phyloP scores from a whole-genome alignment of 2,329 filamentous ascomycete species.

The Apiospora malaysiana region DNA sequence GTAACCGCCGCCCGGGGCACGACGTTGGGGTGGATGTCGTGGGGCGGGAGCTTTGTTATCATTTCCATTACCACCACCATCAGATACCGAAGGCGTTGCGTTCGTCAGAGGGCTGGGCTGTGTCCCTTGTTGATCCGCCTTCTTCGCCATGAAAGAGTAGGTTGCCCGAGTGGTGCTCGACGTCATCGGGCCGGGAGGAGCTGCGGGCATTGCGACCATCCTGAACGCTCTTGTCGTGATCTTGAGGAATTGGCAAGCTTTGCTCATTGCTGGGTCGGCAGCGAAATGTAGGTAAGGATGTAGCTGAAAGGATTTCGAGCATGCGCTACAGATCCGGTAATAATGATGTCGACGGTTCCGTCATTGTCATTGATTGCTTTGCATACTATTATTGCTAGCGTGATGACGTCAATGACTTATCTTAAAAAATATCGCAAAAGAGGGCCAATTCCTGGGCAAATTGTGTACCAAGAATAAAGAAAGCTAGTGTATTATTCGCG shows the following conservation, averaged over 20 bases:
- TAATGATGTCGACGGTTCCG: background rate
- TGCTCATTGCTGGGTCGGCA: background rate
- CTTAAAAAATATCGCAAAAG: background rate
- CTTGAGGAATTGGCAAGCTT: background rate
- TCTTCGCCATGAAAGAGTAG: background rate
- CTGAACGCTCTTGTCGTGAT: background rate
- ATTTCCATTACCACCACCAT: background rate
- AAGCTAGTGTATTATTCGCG: background rate
- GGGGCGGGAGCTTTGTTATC: background rate
- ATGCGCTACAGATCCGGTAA: background rate
- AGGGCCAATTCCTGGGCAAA: background rate
- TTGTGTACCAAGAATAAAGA: background rate
- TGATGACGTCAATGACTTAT: slow-evolving; percentile 8
- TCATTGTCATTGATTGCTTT: background rate
- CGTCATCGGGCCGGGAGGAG: background rate
- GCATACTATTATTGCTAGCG: background rate
- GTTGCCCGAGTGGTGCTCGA: background rate
- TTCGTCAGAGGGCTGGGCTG: background rate
- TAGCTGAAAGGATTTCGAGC: background rate
- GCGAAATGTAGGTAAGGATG: too few species aligned
- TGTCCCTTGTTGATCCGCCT: background rate
- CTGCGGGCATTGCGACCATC: background rate
- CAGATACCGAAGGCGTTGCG: background rate
- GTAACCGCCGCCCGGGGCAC: background rate
- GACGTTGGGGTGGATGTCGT: background rate